Percentiles rank a stretch among this genome's conserved stretches.
Evolutionary conservation across 176 grass and related monocot genomes (phyloP).

Genomic region (Leersia perrieri): DNA sequence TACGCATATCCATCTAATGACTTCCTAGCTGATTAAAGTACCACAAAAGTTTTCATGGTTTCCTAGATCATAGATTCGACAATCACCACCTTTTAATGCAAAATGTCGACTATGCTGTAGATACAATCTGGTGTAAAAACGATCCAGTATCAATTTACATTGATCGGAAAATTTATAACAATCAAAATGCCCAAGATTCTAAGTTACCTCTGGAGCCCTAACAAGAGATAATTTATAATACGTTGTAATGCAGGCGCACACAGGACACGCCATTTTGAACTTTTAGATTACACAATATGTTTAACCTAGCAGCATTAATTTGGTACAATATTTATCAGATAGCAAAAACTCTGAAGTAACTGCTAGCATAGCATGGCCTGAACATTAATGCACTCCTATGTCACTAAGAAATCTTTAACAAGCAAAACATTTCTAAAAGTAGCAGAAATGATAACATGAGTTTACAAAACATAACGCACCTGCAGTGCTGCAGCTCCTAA

Average conservation of each 20-base stretch:
- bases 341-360: constrained; percentile 1
- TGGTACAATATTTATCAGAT: not conserved
- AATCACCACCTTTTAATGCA: not conserved
- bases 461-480: constrained; percentile 29
- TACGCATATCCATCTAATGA: constrained; percentile 17
- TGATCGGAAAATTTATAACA: not conserved
- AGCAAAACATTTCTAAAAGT: not conserved
- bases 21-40: not conserved
- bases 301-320: constrained; percentile 6
- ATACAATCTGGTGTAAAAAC: not conserved
- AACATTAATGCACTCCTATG: not conserved
- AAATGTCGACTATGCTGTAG: not conserved
- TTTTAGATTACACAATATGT: not conserved
- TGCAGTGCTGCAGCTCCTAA: constrained; percentile 72
- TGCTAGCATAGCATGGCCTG: not conserved
- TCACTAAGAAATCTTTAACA: not conserved
- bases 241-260: not conserved
- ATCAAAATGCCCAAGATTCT: not conserved
- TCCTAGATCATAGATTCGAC: not conserved
- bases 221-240: not conserved
- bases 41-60: not conserved
- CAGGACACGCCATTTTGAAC: not conserved
- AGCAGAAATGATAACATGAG: not conserved
- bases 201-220: not conserved
- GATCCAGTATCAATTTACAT: not conserved